Evolutionary conservation across 441 rosid genomes (phyloP).

Genomic region (Omphalea diandra): DNA sequence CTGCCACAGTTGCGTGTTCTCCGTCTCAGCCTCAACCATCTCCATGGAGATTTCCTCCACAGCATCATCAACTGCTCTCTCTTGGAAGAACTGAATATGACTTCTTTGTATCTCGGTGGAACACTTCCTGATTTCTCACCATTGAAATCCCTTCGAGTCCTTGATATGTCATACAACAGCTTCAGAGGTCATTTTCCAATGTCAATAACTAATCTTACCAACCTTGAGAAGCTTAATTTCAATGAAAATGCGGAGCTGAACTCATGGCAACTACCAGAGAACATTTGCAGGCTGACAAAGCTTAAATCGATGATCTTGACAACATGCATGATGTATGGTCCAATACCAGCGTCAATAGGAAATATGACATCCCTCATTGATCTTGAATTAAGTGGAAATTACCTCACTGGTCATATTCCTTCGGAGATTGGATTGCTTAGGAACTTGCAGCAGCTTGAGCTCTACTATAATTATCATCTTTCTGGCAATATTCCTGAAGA

Average conservation of each 20-base stretch:
- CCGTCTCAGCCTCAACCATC: constrained; percentile 57
- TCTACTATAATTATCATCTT: constrained; percentile 76
- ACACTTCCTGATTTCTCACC: constrained; percentile 73
- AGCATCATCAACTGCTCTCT: constrained; percentile 64
- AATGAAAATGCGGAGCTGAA: constrained; percentile 60
- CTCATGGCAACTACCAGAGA: constrained; percentile 69
- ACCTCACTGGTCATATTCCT: constrained; percentile 66
- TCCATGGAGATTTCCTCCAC: constrained; percentile 53
- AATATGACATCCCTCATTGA: constrained; percentile 79
- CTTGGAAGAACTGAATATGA: constrained; percentile 66
- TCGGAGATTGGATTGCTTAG: constrained; percentile 66
- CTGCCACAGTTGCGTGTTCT: constrained; percentile 64
- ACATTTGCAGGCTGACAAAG: constrained; percentile 55
- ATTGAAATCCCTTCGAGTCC: constrained; percentile 54
- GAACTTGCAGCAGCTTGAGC: constrained; percentile 77
- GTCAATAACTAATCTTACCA: constrained; percentile 67
- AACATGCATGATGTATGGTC: constrained; percentile 64
- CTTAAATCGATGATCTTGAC: constrained; percentile 63
- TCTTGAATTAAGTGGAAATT: constrained; percentile 85
- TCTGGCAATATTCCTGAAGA: constrained; percentile 78
- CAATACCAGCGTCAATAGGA: constrained; percentile 71
- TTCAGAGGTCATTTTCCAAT: constrained; percentile 77
- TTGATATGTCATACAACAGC: constrained; percentile 75
- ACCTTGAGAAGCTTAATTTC: constrained; percentile 62
- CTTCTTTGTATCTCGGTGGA: constrained; percentile 41